Evolutionary conservation across 176 grass and related monocot genomes (phyloP).

Genomic region (Thalia dealbata): DNA sequence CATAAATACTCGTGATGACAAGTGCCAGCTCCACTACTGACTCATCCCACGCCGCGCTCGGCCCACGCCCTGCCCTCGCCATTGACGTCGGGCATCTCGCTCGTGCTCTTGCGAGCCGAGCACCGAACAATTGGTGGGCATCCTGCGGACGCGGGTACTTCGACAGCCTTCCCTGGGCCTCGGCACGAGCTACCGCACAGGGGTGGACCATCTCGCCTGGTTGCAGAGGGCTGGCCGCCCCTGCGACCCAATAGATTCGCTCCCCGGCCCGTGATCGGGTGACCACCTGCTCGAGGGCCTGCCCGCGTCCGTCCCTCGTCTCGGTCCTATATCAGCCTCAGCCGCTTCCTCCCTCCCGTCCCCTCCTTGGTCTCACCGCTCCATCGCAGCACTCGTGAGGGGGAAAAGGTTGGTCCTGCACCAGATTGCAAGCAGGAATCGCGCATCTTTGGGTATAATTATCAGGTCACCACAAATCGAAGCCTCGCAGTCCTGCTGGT

Average conservation of each 20-base stretch:
- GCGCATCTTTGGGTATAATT: no score
- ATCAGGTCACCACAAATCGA: neutral
- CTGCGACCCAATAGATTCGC: no score
- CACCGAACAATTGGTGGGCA: neutral
- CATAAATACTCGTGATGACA: no score
- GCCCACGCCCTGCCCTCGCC: no score
- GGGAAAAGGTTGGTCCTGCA: neutral
- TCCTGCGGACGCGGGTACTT: neutral
- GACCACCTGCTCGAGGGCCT: neutral
- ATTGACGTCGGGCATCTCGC: no score
- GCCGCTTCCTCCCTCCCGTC: neutral
- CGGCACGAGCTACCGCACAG: neutral
- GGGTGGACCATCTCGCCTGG: neutral
- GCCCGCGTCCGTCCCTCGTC: neutral
- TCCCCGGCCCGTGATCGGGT: neutral
- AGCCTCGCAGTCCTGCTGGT: neutral
- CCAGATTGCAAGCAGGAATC: neutral
- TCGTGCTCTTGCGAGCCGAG: neutral
- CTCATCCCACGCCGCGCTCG: no score
- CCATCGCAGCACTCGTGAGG: no score
- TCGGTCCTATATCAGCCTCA: neutral
- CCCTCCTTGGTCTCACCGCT: neutral
- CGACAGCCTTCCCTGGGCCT: neutral
- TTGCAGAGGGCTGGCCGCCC: no score
- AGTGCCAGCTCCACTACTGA: no score